phyloP scores from a whole-genome alignment of 192 early-diverging fungal species.

The Tieghemiomyces parasiticus region DNA sequence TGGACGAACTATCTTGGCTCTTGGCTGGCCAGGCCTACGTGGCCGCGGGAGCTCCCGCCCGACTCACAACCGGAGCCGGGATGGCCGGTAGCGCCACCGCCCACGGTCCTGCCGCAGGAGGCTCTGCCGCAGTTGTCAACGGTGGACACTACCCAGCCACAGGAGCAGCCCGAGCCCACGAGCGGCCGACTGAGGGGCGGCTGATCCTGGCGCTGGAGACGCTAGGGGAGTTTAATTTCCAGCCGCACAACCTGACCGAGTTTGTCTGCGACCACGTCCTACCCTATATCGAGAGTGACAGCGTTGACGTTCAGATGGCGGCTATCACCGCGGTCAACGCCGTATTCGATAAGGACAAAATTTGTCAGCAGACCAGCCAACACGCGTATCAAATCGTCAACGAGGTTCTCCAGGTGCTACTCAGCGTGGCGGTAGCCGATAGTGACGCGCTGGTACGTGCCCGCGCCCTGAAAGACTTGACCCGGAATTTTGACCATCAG shows the following conservation, averaged over 20 bases:
- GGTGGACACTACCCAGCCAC: constrained; percentile 11
- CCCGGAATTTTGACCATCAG: constrained; percentile 73
- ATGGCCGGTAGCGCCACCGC: constrained; percentile 14
- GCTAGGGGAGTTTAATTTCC: constrained; percentile 77
- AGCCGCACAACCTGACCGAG: constrained; percentile 66
- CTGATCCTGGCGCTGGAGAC: constrained; percentile 72
- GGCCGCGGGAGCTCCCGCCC: constrained; percentile 49
- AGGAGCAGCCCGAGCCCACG: constrained; percentile 15
- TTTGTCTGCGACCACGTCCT: constrained; percentile 78
- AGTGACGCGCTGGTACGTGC: constrained; percentile 19
- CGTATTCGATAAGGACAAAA: constrained; percentile 63
- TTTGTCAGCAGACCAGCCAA: constrained; percentile 58
- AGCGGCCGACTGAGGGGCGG: constrained; percentile 32
- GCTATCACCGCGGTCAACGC: constrained; percentile 59
- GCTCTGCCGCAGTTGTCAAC: constrained; percentile 12
- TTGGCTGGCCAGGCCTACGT: constrained; percentile 67
- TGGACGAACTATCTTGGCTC: constrained; percentile 79
- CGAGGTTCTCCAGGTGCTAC: constrained; percentile 76
- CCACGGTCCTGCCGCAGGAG: constrained; percentile 10
- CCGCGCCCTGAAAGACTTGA: constrained; percentile 26
- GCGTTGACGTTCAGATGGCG: constrained; percentile 58
- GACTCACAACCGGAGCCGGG: constrained; percentile 13
- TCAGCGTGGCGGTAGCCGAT: constrained; percentile 82
- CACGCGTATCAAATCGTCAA: constrained; percentile 70
- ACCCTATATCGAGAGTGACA: constrained; percentile 65